Evolutionary conservation across 768 basidiomycete species (phyloP).

Genomic region (Lactifluus pinguis): DNA sequence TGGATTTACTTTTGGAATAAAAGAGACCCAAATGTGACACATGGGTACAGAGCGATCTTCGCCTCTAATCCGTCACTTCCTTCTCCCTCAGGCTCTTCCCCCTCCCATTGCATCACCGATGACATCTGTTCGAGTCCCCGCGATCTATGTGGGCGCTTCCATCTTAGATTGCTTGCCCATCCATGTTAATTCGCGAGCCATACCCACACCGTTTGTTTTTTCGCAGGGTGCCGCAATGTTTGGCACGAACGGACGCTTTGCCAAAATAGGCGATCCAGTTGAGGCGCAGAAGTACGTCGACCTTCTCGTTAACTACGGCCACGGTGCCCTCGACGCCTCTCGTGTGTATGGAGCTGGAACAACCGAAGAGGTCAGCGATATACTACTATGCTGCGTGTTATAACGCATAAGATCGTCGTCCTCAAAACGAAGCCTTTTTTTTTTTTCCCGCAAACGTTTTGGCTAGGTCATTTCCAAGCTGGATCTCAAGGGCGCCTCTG

Average conservation of each 20-base stretch:
- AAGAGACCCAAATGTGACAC: neutral
- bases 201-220: too few species aligned
- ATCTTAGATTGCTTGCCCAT: neutral
- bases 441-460: neutral
- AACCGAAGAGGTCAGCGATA: conserved; percentile 20
- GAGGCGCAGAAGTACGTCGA: conserved; percentile 18
- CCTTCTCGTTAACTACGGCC: neutral
- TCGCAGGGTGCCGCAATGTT: conserved; percentile 19
- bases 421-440: too few species aligned
- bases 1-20: neutral
- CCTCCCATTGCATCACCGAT: neutral
- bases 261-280: conserved; percentile 13
- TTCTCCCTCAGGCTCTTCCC: neutral
- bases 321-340: conserved; percentile 16
- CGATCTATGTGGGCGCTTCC: conserved; percentile 8
- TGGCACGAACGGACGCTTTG: conserved; percentile 8
- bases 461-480: conserved; percentile 5
- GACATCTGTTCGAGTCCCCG: neutral
- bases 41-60: neutral
- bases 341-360: conserved; percentile 1
- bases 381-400: neutral
- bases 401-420: neutral
- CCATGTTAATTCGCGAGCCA: neutral
- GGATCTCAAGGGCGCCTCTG: conserved; percentile 26
- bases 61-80: neutral